Percentiles rank a stretch among this genome's conserved stretches.
These are phyloP conservation scores for Hura crepitans DNA, from an alignment of 441 rosid species.

Conservation along the genomic window DNA sequence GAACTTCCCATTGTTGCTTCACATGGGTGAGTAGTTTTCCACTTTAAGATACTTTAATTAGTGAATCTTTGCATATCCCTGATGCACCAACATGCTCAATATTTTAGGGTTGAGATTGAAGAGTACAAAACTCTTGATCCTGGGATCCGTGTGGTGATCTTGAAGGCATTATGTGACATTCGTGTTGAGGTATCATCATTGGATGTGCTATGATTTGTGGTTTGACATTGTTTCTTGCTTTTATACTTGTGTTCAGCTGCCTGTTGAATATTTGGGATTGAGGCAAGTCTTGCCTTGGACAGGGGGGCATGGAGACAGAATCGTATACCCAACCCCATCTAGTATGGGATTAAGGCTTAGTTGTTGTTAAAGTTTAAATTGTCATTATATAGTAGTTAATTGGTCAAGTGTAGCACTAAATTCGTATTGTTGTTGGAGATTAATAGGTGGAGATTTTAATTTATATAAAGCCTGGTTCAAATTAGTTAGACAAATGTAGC, in stretches of 20 bases:
- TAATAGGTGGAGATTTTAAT: background rate
- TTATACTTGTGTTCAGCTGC: background rate
- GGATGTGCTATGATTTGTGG: background rate
- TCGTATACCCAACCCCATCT: no score
- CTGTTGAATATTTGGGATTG: slow-evolving; percentile 1
- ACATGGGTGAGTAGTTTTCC: slow-evolving; percentile 73
- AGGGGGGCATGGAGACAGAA: no score
- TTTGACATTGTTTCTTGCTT: slow-evolving; percentile 15
- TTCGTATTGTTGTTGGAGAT: background rate
- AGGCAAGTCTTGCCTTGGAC: no score
- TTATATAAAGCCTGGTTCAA: background rate
- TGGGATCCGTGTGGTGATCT: slow-evolving; percentile 83
- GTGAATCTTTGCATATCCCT: slow-evolving; percentile 24
- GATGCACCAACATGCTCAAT: slow-evolving; percentile 26
- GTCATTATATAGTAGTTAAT: background rate
- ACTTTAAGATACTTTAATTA: slow-evolving; percentile 22
- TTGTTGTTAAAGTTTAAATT: background rate
- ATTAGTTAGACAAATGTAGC: slow-evolving; percentile 2
- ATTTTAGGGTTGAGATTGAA: slow-evolving; percentile 70
- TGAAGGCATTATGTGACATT: slow-evolving; percentile 95
- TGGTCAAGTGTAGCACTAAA: slow-evolving; percentile 2
- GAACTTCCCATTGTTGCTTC: slow-evolving; percentile 92
- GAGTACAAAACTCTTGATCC: slow-evolving; percentile 84
- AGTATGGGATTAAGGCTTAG: no score
- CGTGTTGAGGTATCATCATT: slow-evolving; percentile 79